A percentile compares a stretch with the other conserved stretches of the same genome.
Evolutionary conservation across 768 basidiomycete species (phyloP).

Genomic region (Leccinum disarticulatum): DNA sequence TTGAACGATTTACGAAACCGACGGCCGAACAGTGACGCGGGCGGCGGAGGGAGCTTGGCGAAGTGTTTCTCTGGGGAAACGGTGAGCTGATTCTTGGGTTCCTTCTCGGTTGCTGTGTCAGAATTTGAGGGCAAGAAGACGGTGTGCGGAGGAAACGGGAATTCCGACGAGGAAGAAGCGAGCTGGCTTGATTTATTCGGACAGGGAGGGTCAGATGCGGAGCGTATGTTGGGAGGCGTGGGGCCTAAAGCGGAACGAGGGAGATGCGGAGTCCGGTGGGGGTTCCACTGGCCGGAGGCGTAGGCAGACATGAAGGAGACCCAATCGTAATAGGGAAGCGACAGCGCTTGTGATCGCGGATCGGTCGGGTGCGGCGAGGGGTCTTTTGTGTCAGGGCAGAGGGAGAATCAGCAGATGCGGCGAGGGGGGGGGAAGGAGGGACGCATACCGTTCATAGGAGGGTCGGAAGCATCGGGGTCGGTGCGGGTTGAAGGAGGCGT

Average conservation of each 20-base stretch:
- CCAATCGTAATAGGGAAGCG: conserved; percentile 58
- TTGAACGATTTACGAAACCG: conserved; percentile 48
- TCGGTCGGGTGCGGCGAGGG: conserved; percentile 9
- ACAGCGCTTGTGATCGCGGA: conserved; percentile 14
- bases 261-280: conserved; percentile 63
- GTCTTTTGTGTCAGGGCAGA: conserved; percentile 13
- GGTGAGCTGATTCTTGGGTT: conserved; percentile 16
- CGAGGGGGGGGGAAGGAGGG: neutral
- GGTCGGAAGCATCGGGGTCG: conserved; percentile 14
- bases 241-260: conserved; percentile 39
- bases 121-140: conserved; percentile 10
- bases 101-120: conserved; percentile 20
- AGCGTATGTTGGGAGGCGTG: conserved; percentile 17
- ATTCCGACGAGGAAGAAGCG: conserved; percentile 12
- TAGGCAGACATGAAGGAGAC: conserved; percentile 75
- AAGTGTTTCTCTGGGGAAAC: conserved; percentile 28
- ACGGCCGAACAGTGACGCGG: conserved; percentile 34
- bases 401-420: conserved; percentile 16
- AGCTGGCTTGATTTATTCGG: conserved; percentile 12
- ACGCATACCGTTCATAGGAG: conserved; percentile 25
- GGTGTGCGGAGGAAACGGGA: conserved; percentile 6
- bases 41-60: conserved; percentile 25
- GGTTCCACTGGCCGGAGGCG: conserved; percentile 77
- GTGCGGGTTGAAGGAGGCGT: conserved; percentile 2
- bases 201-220: conserved; percentile 7